Conservation (phyloP, 2,329 filamentous ascomycete genomes). For the Cylindrodendrum hubeiense region DNA sequence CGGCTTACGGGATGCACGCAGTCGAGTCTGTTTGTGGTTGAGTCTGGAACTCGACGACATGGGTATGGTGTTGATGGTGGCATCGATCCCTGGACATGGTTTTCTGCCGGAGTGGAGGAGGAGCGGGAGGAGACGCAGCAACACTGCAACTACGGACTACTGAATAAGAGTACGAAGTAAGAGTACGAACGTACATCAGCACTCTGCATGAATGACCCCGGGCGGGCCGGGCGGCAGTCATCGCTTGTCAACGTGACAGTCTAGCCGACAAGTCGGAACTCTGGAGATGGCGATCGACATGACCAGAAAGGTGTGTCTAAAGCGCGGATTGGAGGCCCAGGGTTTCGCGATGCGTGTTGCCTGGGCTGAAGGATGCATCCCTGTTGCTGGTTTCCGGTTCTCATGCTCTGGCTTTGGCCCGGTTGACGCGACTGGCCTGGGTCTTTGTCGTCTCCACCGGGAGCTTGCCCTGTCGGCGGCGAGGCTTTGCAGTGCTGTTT, state of each 20-base stretch:
- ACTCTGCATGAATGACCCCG: conserved; percentile 1
- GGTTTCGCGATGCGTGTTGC: not conserved
- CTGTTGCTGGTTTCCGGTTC: not conserved
- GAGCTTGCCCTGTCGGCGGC: not conserved
- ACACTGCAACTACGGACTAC: not conserved
- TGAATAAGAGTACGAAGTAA: conserved; percentile 29
- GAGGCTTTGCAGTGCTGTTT: not conserved
- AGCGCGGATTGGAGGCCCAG: not conserved
- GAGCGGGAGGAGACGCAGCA: not conserved
- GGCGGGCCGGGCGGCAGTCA: conserved; percentile 12
- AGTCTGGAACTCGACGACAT: not conserved
- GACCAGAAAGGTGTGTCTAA: conserved; percentile 6
- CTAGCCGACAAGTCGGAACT: not conserved
- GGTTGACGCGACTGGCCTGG: not conserved
- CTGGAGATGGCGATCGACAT: not conserved
- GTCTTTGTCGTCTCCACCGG: not conserved
- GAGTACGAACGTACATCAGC: conserved; percentile 17
- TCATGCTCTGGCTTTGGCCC: not conserved
- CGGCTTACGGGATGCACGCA: not conserved
- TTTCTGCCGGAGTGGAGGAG: not conserved
- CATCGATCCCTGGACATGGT: not conserved
- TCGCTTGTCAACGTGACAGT: not conserved
- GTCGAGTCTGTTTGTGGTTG: not conserved
- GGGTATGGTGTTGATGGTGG: conserved; percentile 10
- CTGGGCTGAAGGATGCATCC: conserved; percentile 3